Base-by-base conservation (phyloP, 2,329 filamentous ascomycete species). In the Trichoderma lentiforme region DNA sequence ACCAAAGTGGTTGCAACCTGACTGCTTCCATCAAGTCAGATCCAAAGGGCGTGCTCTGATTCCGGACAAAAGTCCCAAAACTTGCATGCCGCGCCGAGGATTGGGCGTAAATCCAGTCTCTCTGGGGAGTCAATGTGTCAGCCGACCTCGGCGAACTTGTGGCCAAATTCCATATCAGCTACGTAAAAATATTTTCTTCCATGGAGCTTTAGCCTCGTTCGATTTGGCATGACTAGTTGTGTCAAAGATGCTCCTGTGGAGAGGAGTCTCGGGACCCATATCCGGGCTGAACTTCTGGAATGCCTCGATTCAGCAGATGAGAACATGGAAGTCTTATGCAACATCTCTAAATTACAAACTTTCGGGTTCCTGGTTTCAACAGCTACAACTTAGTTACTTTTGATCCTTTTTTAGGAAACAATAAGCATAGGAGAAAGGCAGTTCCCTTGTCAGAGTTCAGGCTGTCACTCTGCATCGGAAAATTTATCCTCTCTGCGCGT, bases 131-230 rank as follows among this genome's bases (percentile, higher is more conserved):
- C 8, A 61, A 32, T 34, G 28, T 32, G n/a, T 26, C n/a, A 14
- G 43, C 66, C 56, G 56, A 69, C 18, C 26, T 58, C 66, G 66
- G 66, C 43, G 26, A 51, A 12, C 21, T 14, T 69, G 66, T 69
- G 66, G 66, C 66, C 66, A 69, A 67, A 32, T 21, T 24, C 26
- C 6, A 43, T 63, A 66, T 60, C 28, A 51, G 66, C 36, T 47
- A 47, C 66, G 21, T 47, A 47, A 69, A 15, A 32, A 53, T 65
- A 53, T 65, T 68, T 39, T 51, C 30, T 53, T 26, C 3, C 30
- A 30, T 15, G 26, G 24, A 60, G n/a, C 21, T 69, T 69, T 69
- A 47, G 28, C 56, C 36, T 28, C 32, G n/a, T 60, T 47, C 26
- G 36, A 60, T 18, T 24, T 15, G 26, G 32, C 66, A 51, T 61